These are phyloP conservation scores for Talaromyces piceae DNA, from an alignment of 2,329 filamentous ascomycete species.

Conservation along the genomic window DNA sequence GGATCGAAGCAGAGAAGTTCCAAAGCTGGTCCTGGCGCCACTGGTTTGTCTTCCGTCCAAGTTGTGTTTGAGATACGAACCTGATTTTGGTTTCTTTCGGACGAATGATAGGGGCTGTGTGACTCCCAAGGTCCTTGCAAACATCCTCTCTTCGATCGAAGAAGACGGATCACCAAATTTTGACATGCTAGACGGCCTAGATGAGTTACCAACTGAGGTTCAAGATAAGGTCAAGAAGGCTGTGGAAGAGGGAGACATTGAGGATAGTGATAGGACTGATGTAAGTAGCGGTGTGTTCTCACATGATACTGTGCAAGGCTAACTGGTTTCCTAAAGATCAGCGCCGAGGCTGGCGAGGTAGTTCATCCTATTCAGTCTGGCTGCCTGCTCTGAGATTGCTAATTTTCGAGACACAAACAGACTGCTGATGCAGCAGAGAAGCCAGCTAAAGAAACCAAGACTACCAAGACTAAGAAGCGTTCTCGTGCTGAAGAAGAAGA, in stretches of 20 bases:
- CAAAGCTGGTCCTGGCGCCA: conserved; percentile 73
- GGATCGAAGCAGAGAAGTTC: conserved; percentile 56
- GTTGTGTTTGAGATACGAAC: neutral
- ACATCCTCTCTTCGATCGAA: conserved; percentile 48
- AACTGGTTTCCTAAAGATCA: neutral
- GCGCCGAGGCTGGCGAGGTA: neutral
- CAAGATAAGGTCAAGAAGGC: conserved; percentile 68
- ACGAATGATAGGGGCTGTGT: conserved; percentile 75
- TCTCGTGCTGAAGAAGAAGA: conserved; percentile 9
- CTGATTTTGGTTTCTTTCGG: neutral
- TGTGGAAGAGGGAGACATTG: conserved; percentile 70
- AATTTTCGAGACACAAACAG: conserved; percentile 57
- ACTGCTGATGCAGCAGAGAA: conserved; percentile 48
- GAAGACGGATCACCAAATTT: conserved; percentile 47
- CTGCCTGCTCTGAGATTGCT: neutral
- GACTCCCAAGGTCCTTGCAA: conserved; percentile 64
- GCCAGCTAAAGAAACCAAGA: conserved; percentile 12
- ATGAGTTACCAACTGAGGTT: conserved; percentile 61
- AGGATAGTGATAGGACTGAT: conserved; percentile 79
- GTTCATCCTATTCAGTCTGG: neutral
- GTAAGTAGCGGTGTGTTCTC: conserved; percentile 46
- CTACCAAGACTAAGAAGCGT: conserved; percentile 15
- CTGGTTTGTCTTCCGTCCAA: conserved; percentile 53
- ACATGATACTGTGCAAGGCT: neutral
- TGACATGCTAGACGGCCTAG: conserved; percentile 69